Conservation (phyloP, 352 stramenopile genomes). For the Labyrinthula sp. region DNA sequence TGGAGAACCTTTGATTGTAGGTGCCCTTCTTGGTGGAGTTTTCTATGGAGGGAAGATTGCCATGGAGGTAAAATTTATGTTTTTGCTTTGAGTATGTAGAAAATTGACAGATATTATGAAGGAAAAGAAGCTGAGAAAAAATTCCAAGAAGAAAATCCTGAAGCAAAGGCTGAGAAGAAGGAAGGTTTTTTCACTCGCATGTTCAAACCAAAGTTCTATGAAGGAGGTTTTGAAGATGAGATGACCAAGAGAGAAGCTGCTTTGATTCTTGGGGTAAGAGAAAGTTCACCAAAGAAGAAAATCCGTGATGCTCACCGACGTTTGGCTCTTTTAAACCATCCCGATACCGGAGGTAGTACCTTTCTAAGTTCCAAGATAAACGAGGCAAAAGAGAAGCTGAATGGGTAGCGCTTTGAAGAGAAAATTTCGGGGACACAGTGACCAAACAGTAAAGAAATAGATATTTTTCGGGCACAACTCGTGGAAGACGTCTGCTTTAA, state of each 20-base stretch:
- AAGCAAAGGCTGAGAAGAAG: slow-evolving; percentile 10
- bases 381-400: slow-evolving; percentile 90
- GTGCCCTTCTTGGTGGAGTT: slow-evolving; percentile 3
- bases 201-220: slow-evolving; percentile 54
- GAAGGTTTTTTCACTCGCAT: slow-evolving; percentile 1
- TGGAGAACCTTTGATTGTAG: slow-evolving; percentile 12
- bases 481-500: too few relatives aligned
- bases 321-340: slow-evolving; percentile 94
- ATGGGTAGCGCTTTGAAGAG: slow-evolving; percentile 37
- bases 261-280: slow-evolving; percentile 86
- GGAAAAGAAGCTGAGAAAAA: slow-evolving; percentile 3
- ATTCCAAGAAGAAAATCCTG: background rate
- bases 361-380: slow-evolving; percentile 97
- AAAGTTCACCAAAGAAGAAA: slow-evolving; percentile 70
- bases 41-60: slow-evolving; percentile 24
- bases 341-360: slow-evolving; percentile 91
- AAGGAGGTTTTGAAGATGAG: slow-evolving; percentile 90
- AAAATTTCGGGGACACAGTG: too few relatives aligned
- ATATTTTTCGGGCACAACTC: too few relatives aligned
- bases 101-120: slow-evolving; percentile 13
- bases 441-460: too few relatives aligned
- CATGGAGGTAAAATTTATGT: too few relatives aligned
- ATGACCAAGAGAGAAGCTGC: slow-evolving; percentile 95
- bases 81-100: too few relatives aligned
- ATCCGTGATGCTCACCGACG: slow-evolving; percentile 94